A percentile compares a stretch with the other conserved stretches of the same genome.
These are phyloP conservation scores for Hyphopichia pseudoburtonii DNA, from an alignment of 1,139 yeast genomes.

Conservation along the genomic window DNA sequence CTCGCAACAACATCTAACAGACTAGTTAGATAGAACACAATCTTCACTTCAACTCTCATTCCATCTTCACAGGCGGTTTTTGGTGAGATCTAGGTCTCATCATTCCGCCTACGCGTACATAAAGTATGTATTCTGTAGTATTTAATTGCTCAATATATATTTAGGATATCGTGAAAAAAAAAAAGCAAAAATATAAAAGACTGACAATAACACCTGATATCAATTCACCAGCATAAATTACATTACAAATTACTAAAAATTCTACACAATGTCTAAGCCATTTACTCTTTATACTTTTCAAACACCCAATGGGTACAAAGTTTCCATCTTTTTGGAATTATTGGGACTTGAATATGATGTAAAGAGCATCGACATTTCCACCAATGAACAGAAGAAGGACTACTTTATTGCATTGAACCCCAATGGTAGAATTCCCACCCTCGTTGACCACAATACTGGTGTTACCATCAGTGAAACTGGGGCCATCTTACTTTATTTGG, in stretches of 20 bases:
- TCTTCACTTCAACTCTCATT: too few relatives aligned
- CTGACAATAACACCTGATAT: neutral
- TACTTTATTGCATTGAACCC: conserved; percentile 51
- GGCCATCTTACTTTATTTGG: conserved; percentile 49
- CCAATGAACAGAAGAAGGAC: conserved; percentile 40
- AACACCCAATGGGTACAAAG: conserved; percentile 52
- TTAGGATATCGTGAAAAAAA: too few relatives aligned
- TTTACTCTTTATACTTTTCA: conserved; percentile 32
- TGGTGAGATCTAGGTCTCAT: too few relatives aligned
- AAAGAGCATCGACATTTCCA: conserved; percentile 32
- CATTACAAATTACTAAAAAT: neutral
- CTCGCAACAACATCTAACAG: too few relatives aligned
- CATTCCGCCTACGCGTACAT: too few relatives aligned
- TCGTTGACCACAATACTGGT: conserved; percentile 41
- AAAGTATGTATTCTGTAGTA: too few relatives aligned
- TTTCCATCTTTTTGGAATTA: conserved; percentile 40
- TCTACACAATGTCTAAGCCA: neutral
- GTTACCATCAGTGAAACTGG: conserved; percentile 48
- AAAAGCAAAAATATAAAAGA: too few relatives aligned
- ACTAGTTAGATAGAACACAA: too few relatives aligned
- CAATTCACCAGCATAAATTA: neutral
- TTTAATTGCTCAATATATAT: too few relatives aligned
- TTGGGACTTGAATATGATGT: conserved; percentile 42
- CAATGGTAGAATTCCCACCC: conserved; percentile 54
- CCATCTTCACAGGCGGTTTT: too few relatives aligned